Evolutionary conservation across 352 stramenopile species (phyloP), one percentile per base, ranked within the genome.

Genomic region (Globisporangium paroecandrum): DNA sequence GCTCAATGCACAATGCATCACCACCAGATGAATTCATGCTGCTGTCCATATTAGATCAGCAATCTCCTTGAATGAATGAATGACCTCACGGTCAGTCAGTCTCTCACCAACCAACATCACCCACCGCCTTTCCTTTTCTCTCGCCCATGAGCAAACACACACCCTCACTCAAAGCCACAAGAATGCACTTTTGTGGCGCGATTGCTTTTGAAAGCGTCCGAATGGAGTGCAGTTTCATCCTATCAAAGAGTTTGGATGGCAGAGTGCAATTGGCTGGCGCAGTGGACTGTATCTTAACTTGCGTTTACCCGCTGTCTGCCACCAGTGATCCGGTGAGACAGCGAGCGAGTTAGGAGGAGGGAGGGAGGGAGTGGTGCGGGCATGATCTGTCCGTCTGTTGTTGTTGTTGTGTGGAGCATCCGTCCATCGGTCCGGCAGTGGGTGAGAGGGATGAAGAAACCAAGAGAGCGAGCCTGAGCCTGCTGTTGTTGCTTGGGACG

Each of bases 351-450:
- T 46, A 6, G 13, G 3, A 12, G 10, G 34, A 0, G 29, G 22
- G 29, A 12, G 9, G 34, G 3, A 57, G 22, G 29, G 13, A 15
- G n/a, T 34, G 10, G 13, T 58, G 20, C 51, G 4, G 25, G 24
- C 53, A 58, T 58, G 53, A 56, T 56, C 49, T 29, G 49, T 56
- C n/a, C n/a, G 10, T 56, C 53, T 24, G 27, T 32, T 32, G 27
- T 32, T 27, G 34, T 38, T 41, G 34, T 38, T 41, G 34, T 15
- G 34, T 41, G 34, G 34, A 41, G 34, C 34, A 41, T 41, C 34
- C 34, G 34, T 41, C 34, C 8, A 13, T 41, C 34, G 9, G 27
- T 32, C 27, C 27, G 34, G 34, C 51, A 36, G 51, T 58, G 51
- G 51, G 51, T 58, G 51, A 7, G 51, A 58, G 24, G 51, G 24